phyloP scores from a whole-genome alignment of 495 filamentous ascomycete genomes.

The Annulohypoxylon stygium region DNA sequence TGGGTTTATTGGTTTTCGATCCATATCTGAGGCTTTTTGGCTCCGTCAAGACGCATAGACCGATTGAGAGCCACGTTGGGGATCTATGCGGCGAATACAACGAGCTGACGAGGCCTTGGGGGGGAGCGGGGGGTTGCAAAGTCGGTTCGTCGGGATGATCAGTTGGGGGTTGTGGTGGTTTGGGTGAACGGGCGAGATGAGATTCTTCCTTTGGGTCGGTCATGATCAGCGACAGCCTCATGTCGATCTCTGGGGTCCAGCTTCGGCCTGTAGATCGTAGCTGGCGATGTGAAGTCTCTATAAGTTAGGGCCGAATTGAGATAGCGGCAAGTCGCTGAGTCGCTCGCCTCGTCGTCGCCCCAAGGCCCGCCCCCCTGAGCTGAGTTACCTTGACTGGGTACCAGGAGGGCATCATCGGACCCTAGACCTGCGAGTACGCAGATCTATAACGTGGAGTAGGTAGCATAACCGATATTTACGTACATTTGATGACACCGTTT shows the following conservation, averaged over 20 bases:
- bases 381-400: not conserved
- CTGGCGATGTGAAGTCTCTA: conserved; percentile 1
- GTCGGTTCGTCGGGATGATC: conserved; percentile 10
- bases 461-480: not conserved
- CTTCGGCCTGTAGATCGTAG: conserved; percentile 3
- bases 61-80: conserved; percentile 1
- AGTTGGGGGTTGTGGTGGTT: conserved; percentile 3
- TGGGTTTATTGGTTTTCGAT: conserved; percentile 16
- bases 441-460: not conserved
- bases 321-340: conserved; percentile 16
- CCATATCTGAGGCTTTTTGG: conserved; percentile 15
- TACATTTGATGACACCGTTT: not conserved
- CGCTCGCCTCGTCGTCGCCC: conserved; percentile 9
- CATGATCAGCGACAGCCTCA: conserved; percentile 30
- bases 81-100: not conserved
- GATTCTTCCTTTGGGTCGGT: conserved; percentile 26
- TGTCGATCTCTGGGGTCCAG: conserved; percentile 18
- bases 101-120: conserved; percentile 8
- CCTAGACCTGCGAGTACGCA: not conserved
- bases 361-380: not conserved
- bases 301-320: conserved; percentile 17
- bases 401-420: not conserved
- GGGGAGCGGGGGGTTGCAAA: not conserved
- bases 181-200: conserved; percentile 12
- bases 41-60: conserved; percentile 3